Evolutionary conservation across 345 rosid genomes (phyloP), one percentile per base, ranked within the genome.

Genomic region (Hibiscus syriacus): DNA sequence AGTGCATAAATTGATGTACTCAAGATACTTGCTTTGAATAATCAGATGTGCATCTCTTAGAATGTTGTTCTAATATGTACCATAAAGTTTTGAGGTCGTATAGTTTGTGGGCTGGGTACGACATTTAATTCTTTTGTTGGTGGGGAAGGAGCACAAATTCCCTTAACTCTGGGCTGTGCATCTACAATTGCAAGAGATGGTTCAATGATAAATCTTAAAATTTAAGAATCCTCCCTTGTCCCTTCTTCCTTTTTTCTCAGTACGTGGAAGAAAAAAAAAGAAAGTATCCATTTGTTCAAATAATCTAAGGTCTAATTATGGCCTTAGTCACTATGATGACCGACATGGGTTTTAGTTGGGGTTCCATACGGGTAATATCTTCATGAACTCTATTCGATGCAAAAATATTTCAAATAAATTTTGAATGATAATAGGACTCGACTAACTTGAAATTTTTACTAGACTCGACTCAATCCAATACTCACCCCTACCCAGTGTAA

Each of bases 1-100:
- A 59, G n/a, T 59, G 27, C 46, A 59, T 34, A 32, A 58, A 58
- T 58, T 34, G 25, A 59, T 34, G 48, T 12, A 60, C 27, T 60
- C n/a, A n/a, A n/a, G n/a, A n/a, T n/a, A n/a, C n/a, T n/a, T n/a
- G n/a, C n/a, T n/a, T n/a, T n/a, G 58, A 54, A 17, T 60, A 36
- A 10, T 23, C 38, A 60, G n/a, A n/a, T n/a, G n/a, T 32, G 63
- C 60, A 55, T 55, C 32, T 25, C n/a, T 57, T 17, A n/a, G 41
- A 30, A 32, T 30, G 4, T 34, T 26, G 64, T 20, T 59, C 25
- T 36, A 38, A 38, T 17, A 60, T 36, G 49, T 38, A 38, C 29
- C 48, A 48, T 36, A 12, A 29, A 36, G 29, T 20, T n/a, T 20
- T 48, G 4, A 20, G 64, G 46, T 36, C 10, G 20, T 20, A 36